phyloP scores from a whole-genome alignment of 768 basidiomycete genomes.

The Serendipita sp. region DNA sequence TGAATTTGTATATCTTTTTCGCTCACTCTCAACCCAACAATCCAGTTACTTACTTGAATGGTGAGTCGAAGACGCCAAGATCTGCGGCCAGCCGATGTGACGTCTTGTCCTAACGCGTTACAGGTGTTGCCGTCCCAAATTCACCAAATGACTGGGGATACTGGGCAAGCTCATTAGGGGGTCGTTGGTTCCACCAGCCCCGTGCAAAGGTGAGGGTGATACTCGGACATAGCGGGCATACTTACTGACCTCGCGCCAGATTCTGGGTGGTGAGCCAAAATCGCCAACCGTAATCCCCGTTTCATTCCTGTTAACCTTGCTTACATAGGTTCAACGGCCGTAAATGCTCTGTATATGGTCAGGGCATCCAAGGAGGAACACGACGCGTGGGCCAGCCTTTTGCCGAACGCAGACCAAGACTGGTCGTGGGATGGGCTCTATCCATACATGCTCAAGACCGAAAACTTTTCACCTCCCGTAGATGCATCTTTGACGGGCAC shows the following conservation, averaged over 20 bases:
- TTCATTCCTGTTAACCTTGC: too few relatives aligned
- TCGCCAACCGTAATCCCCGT: too few relatives aligned
- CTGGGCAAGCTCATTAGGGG: neutral
- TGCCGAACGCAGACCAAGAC: conserved; percentile 11
- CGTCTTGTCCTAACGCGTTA: neutral
- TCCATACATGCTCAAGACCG: conserved; percentile 8
- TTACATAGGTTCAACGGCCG: neutral
- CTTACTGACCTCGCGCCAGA: too few relatives aligned
- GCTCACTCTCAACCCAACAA: neutral
- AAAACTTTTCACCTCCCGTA: conserved; percentile 11
- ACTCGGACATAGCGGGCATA: too few relatives aligned
- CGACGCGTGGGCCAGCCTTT: neutral
- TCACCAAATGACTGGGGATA: neutral
- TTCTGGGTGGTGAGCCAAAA: too few relatives aligned
- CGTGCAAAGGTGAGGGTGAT: neutral
- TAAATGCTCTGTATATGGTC: conserved; percentile 2
- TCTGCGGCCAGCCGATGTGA: neutral
- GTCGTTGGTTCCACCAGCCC: neutral
- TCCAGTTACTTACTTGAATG: neutral
- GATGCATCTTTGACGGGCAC: conserved; percentile 10
- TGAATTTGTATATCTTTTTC: neutral
- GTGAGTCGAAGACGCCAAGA: neutral
- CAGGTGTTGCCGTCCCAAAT: conserved; percentile 3
- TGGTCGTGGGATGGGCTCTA: conserved; percentile 10
- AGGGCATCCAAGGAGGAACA: neutral